Base-by-base conservation (phyloP, 805 yeast species). In the Candida schatavii region DNA sequence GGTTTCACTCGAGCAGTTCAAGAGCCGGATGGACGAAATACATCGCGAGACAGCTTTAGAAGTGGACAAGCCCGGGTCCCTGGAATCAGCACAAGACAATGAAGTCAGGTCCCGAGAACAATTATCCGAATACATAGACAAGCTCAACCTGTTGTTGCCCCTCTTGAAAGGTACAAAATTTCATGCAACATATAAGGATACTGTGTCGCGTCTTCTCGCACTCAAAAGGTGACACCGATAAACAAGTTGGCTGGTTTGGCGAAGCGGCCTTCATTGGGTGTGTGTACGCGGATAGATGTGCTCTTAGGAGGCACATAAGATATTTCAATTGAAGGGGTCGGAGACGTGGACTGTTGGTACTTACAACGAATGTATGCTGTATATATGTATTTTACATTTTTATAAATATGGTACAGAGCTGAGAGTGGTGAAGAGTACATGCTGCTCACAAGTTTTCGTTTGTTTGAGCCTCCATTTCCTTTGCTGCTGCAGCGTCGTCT, bases 91-190 rank as follows among this genome's bases (percentile, higher is more conserved):
- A 7, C 7, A 11, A 23, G 27, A 23, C 27, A 11, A 23, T 11
- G 11, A 11, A 7, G 11, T 11, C 27, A 10, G 15, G 6, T 14
- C 35, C 6, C 15, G 19, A 13, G 20, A 31, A 5, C 72, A 65
- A 5, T 47, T 77, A 3, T 39, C 73, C 13, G 57, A 59, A 6
- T 74, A 74, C 39, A 64, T 79, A 15, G 71, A 77, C 28, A 68
- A 71, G 22, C 63, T 84, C 56, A 62, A 69, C 18, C 69, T 68
- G 4, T 51, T 82, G 39, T 60, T 67, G 36, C 81, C 82, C 0
- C 58, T 81, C 14, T 82, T 84, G 52, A 70, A 72, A 48, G 75
- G 73, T 15, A 61, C 71, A 2, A 66, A 69, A 22, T 84, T 81
- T 54, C 66, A 75, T 40, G 64, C 75, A 0, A 54, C 64, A 1